Evolutionary conservation across 768 basidiomycete genomes (phyloP), one percentile per base, ranked within the genome.

Genomic region (Tricholoma bakamatsutake): DNA sequence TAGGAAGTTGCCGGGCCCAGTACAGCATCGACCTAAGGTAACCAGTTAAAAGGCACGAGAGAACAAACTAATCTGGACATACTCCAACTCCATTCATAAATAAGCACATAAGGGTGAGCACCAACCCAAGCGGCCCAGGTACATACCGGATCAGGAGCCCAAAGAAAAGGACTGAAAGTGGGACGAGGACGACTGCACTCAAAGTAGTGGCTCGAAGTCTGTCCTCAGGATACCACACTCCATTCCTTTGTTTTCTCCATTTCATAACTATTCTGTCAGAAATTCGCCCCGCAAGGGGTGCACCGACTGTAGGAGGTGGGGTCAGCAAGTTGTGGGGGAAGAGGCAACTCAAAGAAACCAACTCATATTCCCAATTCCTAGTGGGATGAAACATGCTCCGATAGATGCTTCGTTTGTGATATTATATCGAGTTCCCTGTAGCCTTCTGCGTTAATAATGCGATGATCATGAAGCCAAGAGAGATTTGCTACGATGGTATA

Each of bases 211-310:
- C n/a, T n/a, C n/a, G n/a, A n/a, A n/a, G n/a, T n/a, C n/a, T n/a
- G n/a, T n/a, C n/a, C n/a, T n/a, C n/a, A 0, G 82, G 80, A 4
- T 73, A 69, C 80, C 78, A 80, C 4, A 66, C 59, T 1, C 78
- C 79, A 0, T 67, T 67, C 34, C 80, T 73, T 3, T 62, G 58
- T 54, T 69, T 63, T 30, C 72, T 73, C 65, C 74, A 78, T 24
- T 62, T 62, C 27, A 70, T 64, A 13, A 83, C 65, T 0, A 70
- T 62, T 10, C 53, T 28, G 60, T 83, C 81, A 0, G 81, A 80
- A 0, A 82, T 52, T 6, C 64, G 64, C 2, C 81, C 81, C 0
- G 77, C 68, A 10, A 80, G 59, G 0, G 75, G 73, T 6, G 80
- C 75, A 5, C 81, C 80, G n/a, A 75, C 79, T 80, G 47, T 1